Conservation (phyloP, 1,284 basidiomycete genomes). For the Tilletia walkeri region DNA sequence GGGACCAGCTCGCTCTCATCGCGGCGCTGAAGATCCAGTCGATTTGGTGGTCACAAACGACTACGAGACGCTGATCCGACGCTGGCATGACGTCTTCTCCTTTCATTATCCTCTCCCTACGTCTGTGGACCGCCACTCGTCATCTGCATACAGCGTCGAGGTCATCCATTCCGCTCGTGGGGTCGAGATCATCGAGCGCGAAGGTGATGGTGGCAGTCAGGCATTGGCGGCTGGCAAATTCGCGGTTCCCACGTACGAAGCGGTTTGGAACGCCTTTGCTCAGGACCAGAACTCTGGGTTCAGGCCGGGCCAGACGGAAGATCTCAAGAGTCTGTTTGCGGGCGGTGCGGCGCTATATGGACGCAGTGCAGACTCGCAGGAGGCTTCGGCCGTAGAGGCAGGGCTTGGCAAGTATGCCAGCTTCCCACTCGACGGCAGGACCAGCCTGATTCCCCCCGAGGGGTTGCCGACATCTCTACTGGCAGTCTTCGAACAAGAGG, state of each 20-base stretch:
- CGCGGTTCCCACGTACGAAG: conserved; percentile 68
- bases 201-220: conserved; percentile 22
- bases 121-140: conserved; percentile 28
- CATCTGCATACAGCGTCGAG: conserved; percentile 29
- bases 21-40: background rate
- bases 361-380: conserved; percentile 61
- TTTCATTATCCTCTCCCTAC: conserved; percentile 66
- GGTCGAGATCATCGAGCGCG: conserved; percentile 56
- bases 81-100: conserved; percentile 89
- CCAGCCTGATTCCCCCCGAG: conserved; percentile 74
- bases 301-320: conserved; percentile 64
- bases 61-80: conserved; percentile 75
- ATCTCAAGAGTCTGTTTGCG: conserved; percentile 64
- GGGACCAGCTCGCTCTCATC: conserved; percentile 50
- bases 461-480: conserved; percentile 30
- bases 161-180: conserved; percentile 41
- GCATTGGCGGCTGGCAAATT: conserved; percentile 59
- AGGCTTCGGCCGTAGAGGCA: conserved; percentile 50
- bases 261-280: conserved; percentile 68
- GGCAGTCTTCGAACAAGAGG: conserved; percentile 26
- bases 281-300: conserved; percentile 16
- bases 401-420: conserved; percentile 68
- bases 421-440: conserved; percentile 77
- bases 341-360: conserved; percentile 13
- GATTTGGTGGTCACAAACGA: conserved; percentile 60